A percentile compares a stretch with the other conserved stretches of the same genome.
Conservation (phyloP, 768 basidiomycete species). For the Amanita phalloides region DNA sequence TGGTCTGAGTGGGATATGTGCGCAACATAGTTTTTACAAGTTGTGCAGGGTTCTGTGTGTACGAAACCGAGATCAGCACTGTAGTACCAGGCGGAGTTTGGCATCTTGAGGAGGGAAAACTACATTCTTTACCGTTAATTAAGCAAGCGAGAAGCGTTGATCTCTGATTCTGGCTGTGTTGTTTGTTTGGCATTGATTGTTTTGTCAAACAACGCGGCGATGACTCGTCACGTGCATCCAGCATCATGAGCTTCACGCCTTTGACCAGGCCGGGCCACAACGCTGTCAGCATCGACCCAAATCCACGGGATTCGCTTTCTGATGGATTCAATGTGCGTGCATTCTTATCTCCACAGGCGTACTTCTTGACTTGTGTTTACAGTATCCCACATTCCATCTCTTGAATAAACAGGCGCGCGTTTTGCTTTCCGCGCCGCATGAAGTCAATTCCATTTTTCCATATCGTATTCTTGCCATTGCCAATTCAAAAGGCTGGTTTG, state of each 20-base stretch:
- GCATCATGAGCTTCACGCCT: conserved; percentile 24
- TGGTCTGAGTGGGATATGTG: neutral
- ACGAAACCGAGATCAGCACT: neutral
- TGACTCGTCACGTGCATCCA: neutral
- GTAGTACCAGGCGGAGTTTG: neutral
- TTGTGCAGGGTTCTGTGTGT: neutral
- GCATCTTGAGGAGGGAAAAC: neutral
- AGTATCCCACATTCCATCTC: conserved; percentile 41
- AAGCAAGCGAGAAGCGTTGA: neutral
- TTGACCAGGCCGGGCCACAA: conserved; percentile 25
- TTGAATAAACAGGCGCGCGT: conserved; percentile 57
- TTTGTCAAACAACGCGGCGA: neutral
- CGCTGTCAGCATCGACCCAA: conserved; percentile 25
- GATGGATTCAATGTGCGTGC: conserved; percentile 36
- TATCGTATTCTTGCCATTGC: conserved; percentile 48
- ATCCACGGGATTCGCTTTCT: conserved; percentile 24
- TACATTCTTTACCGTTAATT: neutral
- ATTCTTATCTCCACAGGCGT: conserved; percentile 3
- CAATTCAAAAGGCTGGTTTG: conserved; percentile 61
- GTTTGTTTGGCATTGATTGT: neutral
- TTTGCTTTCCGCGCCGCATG: conserved; percentile 44
- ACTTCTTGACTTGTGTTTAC: conserved; percentile 3
- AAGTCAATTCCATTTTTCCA: conserved; percentile 27
- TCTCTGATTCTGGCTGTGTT: neutral
- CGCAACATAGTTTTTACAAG: neutral